phyloP scores from a whole-genome alignment of 1,284 basidiomycete species.

The Sparassis latifolia region DNA sequence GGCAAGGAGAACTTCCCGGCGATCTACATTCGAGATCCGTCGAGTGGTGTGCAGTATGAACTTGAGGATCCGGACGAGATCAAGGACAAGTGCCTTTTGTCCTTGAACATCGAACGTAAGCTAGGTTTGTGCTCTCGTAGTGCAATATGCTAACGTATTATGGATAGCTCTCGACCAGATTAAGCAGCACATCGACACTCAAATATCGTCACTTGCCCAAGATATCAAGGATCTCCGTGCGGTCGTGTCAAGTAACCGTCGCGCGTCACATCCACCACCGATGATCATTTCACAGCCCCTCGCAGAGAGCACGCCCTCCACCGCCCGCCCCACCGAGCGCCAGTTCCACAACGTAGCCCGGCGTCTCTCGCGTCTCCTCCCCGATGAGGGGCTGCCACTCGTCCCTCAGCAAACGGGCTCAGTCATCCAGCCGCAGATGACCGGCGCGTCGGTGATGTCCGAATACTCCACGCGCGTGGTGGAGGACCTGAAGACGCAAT shows the following conservation, averaged over 20 bases:
- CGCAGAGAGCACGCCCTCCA: slow-evolving; percentile 45
- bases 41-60: slow-evolving; percentile 91
- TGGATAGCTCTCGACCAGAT: slow-evolving; percentile 94
- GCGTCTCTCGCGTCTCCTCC: slow-evolving; percentile 59
- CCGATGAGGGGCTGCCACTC: slow-evolving; percentile 25
- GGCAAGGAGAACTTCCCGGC: slow-evolving; percentile 92
- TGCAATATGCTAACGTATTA: slow-evolving; percentile 4
- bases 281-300: slow-evolving; percentile 47
- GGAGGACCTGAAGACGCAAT: slow-evolving; percentile 84
- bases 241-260: slow-evolving; percentile 48
- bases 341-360: slow-evolving; percentile 69
- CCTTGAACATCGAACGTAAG: slow-evolving; percentile 95
- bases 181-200: slow-evolving; percentile 93
- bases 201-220: slow-evolving; percentile 80
- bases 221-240: slow-evolving; percentile 89
- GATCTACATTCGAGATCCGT: slow-evolving; percentile 91
- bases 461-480: slow-evolving; percentile 70
- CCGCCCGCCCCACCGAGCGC: slow-evolving; percentile 61
- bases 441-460: slow-evolving; percentile 64
- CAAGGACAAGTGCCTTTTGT: slow-evolving; percentile 81
- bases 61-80: slow-evolving; percentile 95
- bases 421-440: slow-evolving; percentile 64
- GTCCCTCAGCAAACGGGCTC: slow-evolving; percentile 59
- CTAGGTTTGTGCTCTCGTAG: slow-evolving; percentile 12
- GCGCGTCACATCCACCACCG: slow-evolving; percentile 30